Evolutionary conservation across 805 yeast species (phyloP), one percentile per base, ranked within the genome.

Genomic region (Jamesozyma gamospora): DNA sequence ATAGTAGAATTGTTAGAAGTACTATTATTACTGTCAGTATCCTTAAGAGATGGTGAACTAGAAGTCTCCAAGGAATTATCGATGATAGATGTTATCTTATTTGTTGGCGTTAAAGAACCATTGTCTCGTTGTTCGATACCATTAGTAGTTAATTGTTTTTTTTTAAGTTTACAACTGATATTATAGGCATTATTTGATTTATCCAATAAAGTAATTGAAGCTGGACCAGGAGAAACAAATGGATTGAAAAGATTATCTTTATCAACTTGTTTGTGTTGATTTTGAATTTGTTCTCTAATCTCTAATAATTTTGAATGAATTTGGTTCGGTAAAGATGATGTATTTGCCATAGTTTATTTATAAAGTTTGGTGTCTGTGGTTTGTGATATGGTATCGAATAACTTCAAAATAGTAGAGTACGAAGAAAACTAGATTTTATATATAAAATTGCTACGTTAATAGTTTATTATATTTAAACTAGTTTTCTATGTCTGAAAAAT

Each of bases 161-260:
- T 27, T 11, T 11, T 11, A n/a, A 29, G 32, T 15, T 29, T 29
- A 29, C 32, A 29, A 15, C 32, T 29, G 6, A 29, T 10, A 4
- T 29, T 14, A 15, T n/a, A 29, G n/a, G 32, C 16, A 16, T 29
- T 26, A 16, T n/a, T 16, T 14, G 28, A 32, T 12, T 52, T 41
- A 5, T 55, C 58, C 7, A 58, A 48, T 1, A 63, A 48, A 0
- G 60, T 65, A 10, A 70, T 69, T 18, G 65, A 66, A 0, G 74
- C 74, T 4, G 75, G 72, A 1, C 75, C 73, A 1, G 76, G 75
- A 1, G 68, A 63, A 6, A 62, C 51, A 13, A 60, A 40, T 4
- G 58, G 54, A 30, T 45, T 52, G 25, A 48, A 43, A 11, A 48
- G 24, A 37, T 36, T 44, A 19, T 41, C 44, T 16, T 37, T 34